Evolutionary conservation across 345 rosid genomes (phyloP), one percentile per base, ranked within the genome.

Genomic region (Atalantia buxifolia): DNA sequence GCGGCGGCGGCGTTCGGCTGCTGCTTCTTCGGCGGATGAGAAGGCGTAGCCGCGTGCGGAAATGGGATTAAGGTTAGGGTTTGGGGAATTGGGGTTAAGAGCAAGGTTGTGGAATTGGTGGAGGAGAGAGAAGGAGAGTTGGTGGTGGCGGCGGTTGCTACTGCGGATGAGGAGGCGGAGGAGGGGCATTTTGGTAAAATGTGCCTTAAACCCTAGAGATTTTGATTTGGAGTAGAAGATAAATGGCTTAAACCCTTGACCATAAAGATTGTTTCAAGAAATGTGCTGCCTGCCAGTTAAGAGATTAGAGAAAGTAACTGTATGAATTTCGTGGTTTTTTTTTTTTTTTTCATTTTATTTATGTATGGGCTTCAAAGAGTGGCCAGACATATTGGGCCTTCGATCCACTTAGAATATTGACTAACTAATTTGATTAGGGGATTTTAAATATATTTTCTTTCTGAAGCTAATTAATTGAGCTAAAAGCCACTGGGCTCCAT

Each of bases 11-110:
- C 98, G 98, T 22, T 93, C 99, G 0, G 98, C 95, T 0, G 98
- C 98, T 3, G 98, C 98, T 86, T 96, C 99, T 72, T 96, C 98
- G 5, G 99, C 97, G 55, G 98, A 91, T 66, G 95, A 86, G 90
- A 92, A 96, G 82, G 91, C 88, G 76, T 81, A 89, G 50, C 88
- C 68, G 40, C 93, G 92, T 24, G 50, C 27, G 68, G 16, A 65
- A 71, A 66, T 71, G 63, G 77, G 25, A 69, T 36, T 14, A 33
- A 78, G 78, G 28, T 25, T 70, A 2, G 50, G 30, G 28, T 38
- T 27, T 56, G 73, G 22, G 36, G 77, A 66, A n/a, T 33, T 10
- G 48, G 48, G n/a, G 65, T 40, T 22, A 66, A 36, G 56, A 81
- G 72, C 35, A 25, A 78, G 69, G 64, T 31, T 72, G 77, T 76